Base-by-base conservation (phyloP, 1,139 yeast species). In the Yarrowia galli region DNA sequence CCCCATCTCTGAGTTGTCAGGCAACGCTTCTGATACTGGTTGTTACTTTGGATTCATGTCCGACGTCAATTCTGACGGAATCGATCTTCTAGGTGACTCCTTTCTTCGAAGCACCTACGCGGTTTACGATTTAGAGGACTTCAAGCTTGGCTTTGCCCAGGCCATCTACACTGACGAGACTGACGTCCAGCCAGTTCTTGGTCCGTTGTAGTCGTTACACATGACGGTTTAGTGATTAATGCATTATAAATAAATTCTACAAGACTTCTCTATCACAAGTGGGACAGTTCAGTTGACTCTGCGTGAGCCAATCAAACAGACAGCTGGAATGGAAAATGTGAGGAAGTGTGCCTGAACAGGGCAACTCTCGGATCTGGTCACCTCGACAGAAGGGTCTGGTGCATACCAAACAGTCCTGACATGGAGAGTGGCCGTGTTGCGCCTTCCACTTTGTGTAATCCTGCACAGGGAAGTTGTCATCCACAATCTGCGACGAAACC, bases 401-500 rank as follows among this genome's bases (percentile, higher is more conserved):
- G 7, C 60, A 53, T 2, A 53, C 45, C 28, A 53, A 35, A 23
- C 60, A 53, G 45, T 53, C 60, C 32, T 53, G 60, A n/a, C 60
- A 53, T 9, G 32, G 20, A 5, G 60, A 38, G 12, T 32, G 60
- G 20, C 60, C 60, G n/a, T 53, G 45, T 1, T 22, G 20, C 5
- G 45, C 16, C 28, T 53, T 32, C 60, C 60, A 53, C 22, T 53
- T 53, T 16, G 60, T 53, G 32, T 53, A 53, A 12, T 53, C 60
- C 15, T 53, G 60, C 16, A 53, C 60, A 3, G 60, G 60, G n/a
- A 53, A 53, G 60, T 53, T 36, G 32, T 53, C 60, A 45, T 53
- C 60, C 45, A 53, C 60, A 16, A 36, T 23, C n/a, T 53, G 60
- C 28, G 45, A 22, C 43, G 60, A 53, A 22, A 53, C 60, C 60